Evolutionary conservation across 768 basidiomycete species (phyloP), one percentile per base, ranked within the genome.

Genomic region (Auricularia cornea): DNA sequence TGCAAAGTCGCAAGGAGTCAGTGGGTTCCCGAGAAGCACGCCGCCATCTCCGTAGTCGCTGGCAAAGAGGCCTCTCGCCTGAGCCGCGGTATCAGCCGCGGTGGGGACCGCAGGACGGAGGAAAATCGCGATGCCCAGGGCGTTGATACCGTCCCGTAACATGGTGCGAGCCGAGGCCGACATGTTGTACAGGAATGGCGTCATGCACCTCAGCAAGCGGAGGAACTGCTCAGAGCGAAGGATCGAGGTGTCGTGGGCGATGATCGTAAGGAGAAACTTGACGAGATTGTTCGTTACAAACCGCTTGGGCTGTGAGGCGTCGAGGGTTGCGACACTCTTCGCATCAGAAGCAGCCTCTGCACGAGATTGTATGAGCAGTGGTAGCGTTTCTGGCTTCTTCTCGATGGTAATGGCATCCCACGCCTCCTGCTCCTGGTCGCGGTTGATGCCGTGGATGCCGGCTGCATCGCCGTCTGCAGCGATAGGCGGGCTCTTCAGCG

Each of bases 261-360:
- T 89, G 64, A 92, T 86, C 1, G 90, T 92, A 32, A 91, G 78
- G 70, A 90, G 84, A 8, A 92, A 78, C 18, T 85, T 82, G 31
- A 89, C 83, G 29, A 90, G 78, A 68, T 91, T 79, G 64, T 87
- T 86, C 68, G 87, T 76, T 23, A 77, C 77, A 16, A 92, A 78
- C 3, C 78, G 74, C 64, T 78, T 78, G 23, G 79, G 76, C 70
- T 86, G 85, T 65, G 85, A 85, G 71, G 86, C 80, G 32, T 86
- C 83, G 59, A 60, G 3, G 83, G 84, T 59, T 85, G 44, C 82
- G 71, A 2, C 40, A 26, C 29, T 38, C 60, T 20, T 31, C n/a
- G 79, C 75, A 51, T 80, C 72, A 20, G 71, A 72, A 52, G 33
- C 51, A 60, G 61, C 75, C 78, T 3, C 31, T 62, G 60, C n/a